Base-by-base conservation (phyloP, 768 basidiomycete species). In the Pleurotus platypus region DNA sequence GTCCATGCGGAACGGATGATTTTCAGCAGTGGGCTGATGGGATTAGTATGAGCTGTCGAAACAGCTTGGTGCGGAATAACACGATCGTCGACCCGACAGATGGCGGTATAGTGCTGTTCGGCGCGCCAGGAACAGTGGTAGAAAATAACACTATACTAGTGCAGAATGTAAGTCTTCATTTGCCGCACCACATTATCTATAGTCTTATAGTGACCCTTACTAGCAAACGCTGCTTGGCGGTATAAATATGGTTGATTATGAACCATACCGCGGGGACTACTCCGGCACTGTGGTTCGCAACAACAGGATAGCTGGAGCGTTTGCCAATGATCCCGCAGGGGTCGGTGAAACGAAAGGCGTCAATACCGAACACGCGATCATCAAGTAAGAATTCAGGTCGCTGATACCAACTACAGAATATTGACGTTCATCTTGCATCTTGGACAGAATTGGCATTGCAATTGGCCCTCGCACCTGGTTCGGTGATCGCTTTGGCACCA, bases 1-100 rank as follows among this genome's bases (percentile, higher is more conserved):
- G 89, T 3, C 90, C 90, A 2, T 86, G 87, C 58, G 90, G 90
- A 7, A 72, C 72, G 1, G 84, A 87, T 57, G 59, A 62, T 3
- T 89, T 80, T 63, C 81, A 84, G 60, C 71, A 90, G 67, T 92
- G 90, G 90, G 89, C 90, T 1, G 90, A 92, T 64, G 90, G 90
- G 4, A 86, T 92, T 63, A 90, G 87, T 61, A 67, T 91, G 53
- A 83, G 82, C 60, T 92, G 90, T 66, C 72, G 69, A 59, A 83
- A 85, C 66, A 77, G 80, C 58, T 58, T 82, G 38, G 75, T 92
- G 30, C 79, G 77, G 60, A 84, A 87, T 60, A 92, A 92, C 68
- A 77, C 83, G 75, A 72, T 92, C 46, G 76, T 83, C 61, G 83
- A 82, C 56, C 78, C 90, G 7, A 92, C 90, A 0, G 90, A 92